These are phyloP conservation scores for Colletotrichum sp. DNA, from an alignment of 2,329 filamentous ascomycete genomes.

Conservation along the genomic window DNA sequence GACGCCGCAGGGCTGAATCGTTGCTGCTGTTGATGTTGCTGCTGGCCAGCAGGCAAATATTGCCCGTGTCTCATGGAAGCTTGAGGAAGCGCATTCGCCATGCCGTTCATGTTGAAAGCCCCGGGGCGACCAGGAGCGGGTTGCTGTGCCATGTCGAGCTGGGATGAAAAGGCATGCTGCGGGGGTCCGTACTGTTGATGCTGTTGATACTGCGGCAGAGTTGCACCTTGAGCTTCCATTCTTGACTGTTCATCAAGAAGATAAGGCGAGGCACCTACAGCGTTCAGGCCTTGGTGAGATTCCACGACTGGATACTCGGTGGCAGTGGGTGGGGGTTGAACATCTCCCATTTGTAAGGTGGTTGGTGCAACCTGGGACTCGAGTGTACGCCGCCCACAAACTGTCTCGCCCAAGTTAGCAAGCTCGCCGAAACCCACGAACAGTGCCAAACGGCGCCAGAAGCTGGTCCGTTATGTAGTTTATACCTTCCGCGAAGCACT, in stretches of 20 bases:
- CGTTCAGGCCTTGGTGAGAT: slow-evolving; percentile 16
- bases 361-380: background rate
- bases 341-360: slow-evolving; percentile 38
- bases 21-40: slow-evolving; percentile 36
- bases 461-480: background rate
- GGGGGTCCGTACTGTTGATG: slow-evolving; percentile 31
- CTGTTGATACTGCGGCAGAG: slow-evolving; percentile 25
- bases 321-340: slow-evolving; percentile 26
- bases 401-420: background rate
- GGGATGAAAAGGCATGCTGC: slow-evolving; percentile 45
- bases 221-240: slow-evolving; percentile 20
- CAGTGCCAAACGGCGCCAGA: background rate
- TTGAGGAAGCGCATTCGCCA: slow-evolving; percentile 50
- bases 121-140: slow-evolving; percentile 31
- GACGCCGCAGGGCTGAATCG: slow-evolving; percentile 33
- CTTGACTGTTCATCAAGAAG: background rate
- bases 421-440: background rate
- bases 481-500: slow-evolving; percentile 19
- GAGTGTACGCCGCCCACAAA: slow-evolving; percentile 19
- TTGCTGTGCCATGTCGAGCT: slow-evolving; percentile 45
- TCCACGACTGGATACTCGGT: slow-evolving; percentile 22
- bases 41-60: slow-evolving; percentile 37
- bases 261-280: slow-evolving; percentile 8
- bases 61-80: slow-evolving; percentile 42
- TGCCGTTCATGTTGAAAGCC: slow-evolving; percentile 52